A percentile compares a stretch with the other conserved stretches of the same genome.
phyloP scores from a whole-genome alignment of 2,329 filamentous ascomycete genomes.

The Diaporthe batatas region DNA sequence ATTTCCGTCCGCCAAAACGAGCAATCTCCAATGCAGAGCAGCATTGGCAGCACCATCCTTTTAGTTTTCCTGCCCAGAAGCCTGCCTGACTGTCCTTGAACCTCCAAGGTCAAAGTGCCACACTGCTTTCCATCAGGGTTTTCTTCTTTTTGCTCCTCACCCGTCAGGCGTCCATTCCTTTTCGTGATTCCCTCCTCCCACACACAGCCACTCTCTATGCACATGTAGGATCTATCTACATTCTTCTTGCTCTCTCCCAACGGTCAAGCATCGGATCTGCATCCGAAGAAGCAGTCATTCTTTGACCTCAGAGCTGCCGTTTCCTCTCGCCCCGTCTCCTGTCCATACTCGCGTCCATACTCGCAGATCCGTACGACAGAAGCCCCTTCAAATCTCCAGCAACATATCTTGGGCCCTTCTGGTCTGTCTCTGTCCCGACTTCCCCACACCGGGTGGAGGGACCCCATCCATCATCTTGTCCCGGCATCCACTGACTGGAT shows the following conservation, averaged over 20 bases:
- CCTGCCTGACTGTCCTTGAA: neutral
- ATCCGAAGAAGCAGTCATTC: too few species aligned
- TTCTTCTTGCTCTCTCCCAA: neutral
- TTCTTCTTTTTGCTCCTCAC: neutral
- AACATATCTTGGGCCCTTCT: conserved; percentile 12
- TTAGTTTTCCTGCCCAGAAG: neutral
- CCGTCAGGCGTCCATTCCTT: neutral
- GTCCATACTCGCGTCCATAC: conserved; percentile 6
- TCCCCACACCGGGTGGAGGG: conserved; percentile 29
- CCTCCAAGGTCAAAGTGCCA: neutral
- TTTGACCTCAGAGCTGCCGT: neutral
- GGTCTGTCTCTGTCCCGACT: conserved; percentile 9
- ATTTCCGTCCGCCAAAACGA: conserved; percentile 3
- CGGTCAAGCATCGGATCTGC: neutral
- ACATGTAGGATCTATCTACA: neutral
- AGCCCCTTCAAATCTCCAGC: conserved; percentile 30
- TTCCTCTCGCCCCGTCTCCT: neutral
- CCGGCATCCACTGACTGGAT: conserved; percentile 29
- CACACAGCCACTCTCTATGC: neutral
- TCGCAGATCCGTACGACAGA: conserved; percentile 4
- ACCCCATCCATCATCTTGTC: conserved; percentile 28
- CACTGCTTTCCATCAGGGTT: neutral
- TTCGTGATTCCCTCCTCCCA: neutral
- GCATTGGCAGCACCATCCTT: conserved; percentile 17
- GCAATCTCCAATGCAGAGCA: conserved; percentile 17